Base-by-base conservation (phyloP, 768 basidiomycete genomes). In the Tubosaeta sp. region DNA sequence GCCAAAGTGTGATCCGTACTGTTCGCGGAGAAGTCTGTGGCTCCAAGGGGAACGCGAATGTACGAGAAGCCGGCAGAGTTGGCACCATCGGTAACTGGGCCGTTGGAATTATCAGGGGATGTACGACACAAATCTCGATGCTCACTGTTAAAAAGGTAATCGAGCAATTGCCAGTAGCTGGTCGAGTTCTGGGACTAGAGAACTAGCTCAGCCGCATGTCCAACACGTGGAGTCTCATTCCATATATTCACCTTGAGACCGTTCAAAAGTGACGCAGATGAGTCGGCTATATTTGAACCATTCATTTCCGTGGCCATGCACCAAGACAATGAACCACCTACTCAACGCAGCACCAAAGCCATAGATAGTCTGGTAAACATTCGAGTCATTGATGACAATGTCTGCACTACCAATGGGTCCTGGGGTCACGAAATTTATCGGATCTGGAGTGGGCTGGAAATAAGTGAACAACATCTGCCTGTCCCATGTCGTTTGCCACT, bases 291-390 rank as follows among this genome's bases (percentile, higher is more conserved):
- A 8, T 24, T 43, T 22, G 44, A 27, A 31, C 14, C 5, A 13
- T 56, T 47, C 48, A 42, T 41, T 27, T 56, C 29, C 31, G 24
- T 44, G 40, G 12, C 12, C 4, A 11, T 48, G 27, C 10, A 19
- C 41, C 24, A 40, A 45, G 46, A 27, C 16, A 41, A 22, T 16
- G 24, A 8, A 30, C 42, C 16, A 60, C 70, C 29, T 58, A 87
- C 87, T 87, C 29, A 89, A 69, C 0, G 81, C 59, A 9, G 76
- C 84, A 0, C 87, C 87, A 58, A 86, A 85, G 12, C 87, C 87
- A 46, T 73, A 75, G 35, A 90, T 80, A 1, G 73, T 67, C 67
- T 88, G 87, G 64, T 78, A 82, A n/a, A 75, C 63, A 3, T 69
- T 55, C 3, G 65, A 66, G 61, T 86, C 85, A 44, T 80, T 64